Evolutionary conservation across 2,329 filamentous ascomycete genomes (phyloP).

Genomic region (Harringtonia lauricola): DNA sequence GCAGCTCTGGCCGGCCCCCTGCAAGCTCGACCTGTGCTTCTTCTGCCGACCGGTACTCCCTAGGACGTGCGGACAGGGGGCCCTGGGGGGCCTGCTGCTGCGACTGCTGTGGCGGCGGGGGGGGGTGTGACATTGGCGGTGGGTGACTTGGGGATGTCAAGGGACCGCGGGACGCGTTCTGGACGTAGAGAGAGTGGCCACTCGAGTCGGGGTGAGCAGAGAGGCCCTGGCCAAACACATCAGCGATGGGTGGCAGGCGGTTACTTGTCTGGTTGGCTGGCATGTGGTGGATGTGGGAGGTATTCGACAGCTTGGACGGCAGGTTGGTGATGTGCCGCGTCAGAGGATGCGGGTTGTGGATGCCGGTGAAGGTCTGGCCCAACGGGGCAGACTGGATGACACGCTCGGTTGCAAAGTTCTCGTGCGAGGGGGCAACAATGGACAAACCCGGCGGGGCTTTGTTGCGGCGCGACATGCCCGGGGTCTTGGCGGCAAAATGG

Average conservation of each 20-base stretch:
- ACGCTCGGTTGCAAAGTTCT: constrained; percentile 85
- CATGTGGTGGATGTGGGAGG: constrained; percentile 82
- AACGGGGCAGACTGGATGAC: constrained; percentile 95
- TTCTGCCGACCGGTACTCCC: constrained; percentile 92
- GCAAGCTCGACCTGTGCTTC: constrained; percentile 86
- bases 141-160: constrained; percentile 71
- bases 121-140: constrained; percentile 27
- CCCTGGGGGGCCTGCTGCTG: constrained; percentile 23
- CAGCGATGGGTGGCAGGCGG: constrained; percentile 82
- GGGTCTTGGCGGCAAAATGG: constrained; percentile 55
- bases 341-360: constrained; percentile 65
- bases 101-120: constrained; percentile 13
- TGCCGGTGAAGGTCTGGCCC: constrained; percentile 88
- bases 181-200: constrained; percentile 41
- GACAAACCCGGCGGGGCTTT: constrained; percentile 82
- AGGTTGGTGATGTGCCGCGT: constrained; percentile 73
- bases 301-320: constrained; percentile 70
- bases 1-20: constrained; percentile 81
- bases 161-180: constrained; percentile 56
- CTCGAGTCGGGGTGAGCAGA: constrained; percentile 47
- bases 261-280: constrained; percentile 85
- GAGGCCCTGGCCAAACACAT: constrained; percentile 82
- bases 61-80: constrained; percentile 50
- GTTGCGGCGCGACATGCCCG: constrained; percentile 61
- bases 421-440: constrained; percentile 87